Evolutionary conservation across 768 basidiomycete genomes (phyloP), one percentile per base, ranked within the genome.

Genomic region (Phanerochaete sordida): DNA sequence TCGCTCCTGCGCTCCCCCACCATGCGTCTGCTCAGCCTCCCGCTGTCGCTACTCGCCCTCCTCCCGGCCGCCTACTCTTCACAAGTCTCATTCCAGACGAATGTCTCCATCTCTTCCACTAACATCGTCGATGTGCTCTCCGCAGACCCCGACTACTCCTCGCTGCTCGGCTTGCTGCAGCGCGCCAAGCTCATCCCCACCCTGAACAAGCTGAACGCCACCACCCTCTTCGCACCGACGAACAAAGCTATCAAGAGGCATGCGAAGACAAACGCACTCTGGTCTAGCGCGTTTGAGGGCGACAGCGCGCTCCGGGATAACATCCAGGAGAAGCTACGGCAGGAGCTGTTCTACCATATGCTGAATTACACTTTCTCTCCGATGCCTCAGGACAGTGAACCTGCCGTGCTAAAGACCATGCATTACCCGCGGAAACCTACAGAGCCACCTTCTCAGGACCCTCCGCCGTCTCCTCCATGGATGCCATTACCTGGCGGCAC

Each of bases 141-240:
- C 39, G 74, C 75, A 0, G 92, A 95, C 67, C 76, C 84, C 1
- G 88, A 96, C 73, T 95, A 93, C 69, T 76, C 85, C 1, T 86
- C 85, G 28, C 78, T 97, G 19, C 75, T 98, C 19, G 70, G 70
- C 23, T 83, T 98, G 15, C 80, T 98, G 12, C 94, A 96, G 72
- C 83, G 84, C 15, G 83, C 96, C 3, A 86, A 87, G 61, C 87
- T 98, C 63, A 86, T 99, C 56, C 97, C 97, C 1, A 93, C 92
- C 6, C 81, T 99, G 64, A 97, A 96, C 72, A 85, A 79, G 64
- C 85, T 99, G 64, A 86, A 90, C 60, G 84, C 79, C 43, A 82
- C 82, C 70, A 97, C 97, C 27, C 72, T 99, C 49, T 98, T 98
- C 68, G 97, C 97, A 1, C 97, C 97, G 1, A 97, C 93, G 21